Base-by-base conservation (phyloP, 495 filamentous ascomycete genomes). In the Xylona heveae region DNA sequence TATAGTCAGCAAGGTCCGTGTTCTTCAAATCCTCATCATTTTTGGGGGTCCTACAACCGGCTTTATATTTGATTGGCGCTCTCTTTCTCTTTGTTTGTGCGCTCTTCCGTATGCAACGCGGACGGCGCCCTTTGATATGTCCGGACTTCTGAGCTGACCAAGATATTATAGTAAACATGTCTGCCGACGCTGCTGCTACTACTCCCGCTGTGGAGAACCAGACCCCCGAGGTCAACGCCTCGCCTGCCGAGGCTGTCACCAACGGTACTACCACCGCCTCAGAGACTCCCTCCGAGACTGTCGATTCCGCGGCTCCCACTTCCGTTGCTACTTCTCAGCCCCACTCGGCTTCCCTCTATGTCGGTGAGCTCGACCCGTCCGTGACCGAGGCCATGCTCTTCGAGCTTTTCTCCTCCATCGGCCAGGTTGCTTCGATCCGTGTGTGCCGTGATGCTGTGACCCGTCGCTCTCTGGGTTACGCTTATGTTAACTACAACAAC, bases 371-470 rank as follows among this genome's bases (percentile, higher is more conserved):
- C 42, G 88, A 99, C 57, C 71, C 78, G 35, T 81, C 79, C 31
- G 88, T 99, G 50, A 99, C 88, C 35, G 88, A 99, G 68, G 88
- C 88, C 42, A 99, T 99, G 88, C 81, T 99, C 51, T 99, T 95
- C 57, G 90, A 99, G 71, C 79, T 99, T 19, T 99, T 99, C 71
- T 95, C 88, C 38, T 85, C 85, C 54, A 95, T 99, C 53, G 88
- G 88, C 46, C 83, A 91, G 51, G 88, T 99, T 47, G 88, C 88
- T 42, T 99, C 88, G 31, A 99, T 99, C 55, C 85, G 88, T 65
- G 88, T 99, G 53, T 99, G 88, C 71, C 88, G 88, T 56, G 88
- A 99, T 48, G 88, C 88, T 36, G 83, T 99, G 48, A 99, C 88
- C 51, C 81, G 88, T 49, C 88, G 90, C 54, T 99, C 88, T 38